phyloP scores from a whole-genome alignment of 495 filamentous ascomycete species.

The Saxophila tyrrhenica region DNA sequence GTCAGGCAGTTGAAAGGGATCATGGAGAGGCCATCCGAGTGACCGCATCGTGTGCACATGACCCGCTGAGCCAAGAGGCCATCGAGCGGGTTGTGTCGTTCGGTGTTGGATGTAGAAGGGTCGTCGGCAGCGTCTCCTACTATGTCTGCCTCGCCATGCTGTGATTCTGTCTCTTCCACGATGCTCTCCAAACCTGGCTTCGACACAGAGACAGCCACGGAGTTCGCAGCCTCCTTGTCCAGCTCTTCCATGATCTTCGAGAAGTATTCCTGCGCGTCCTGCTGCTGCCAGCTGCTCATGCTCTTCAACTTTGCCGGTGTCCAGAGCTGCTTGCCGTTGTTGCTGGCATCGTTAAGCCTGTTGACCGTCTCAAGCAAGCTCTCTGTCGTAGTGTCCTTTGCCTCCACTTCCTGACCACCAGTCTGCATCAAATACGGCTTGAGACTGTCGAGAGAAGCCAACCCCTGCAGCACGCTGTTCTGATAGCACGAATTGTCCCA shows the following conservation, averaged over 20 bases:
- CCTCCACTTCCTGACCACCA: conserved; percentile 22
- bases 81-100: conserved; percentile 59
- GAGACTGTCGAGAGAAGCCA: conserved; percentile 63
- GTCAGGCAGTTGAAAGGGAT: conserved; percentile 93
- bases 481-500: conserved; percentile 94
- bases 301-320: conserved; percentile 65
- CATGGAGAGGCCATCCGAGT: conserved; percentile 73
- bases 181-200: conserved; percentile 31
- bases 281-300: conserved; percentile 90
- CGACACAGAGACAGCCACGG: not conserved
- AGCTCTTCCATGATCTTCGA: conserved; percentile 80
- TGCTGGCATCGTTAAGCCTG: conserved; percentile 52
- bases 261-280: conserved; percentile 97
- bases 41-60: conserved; percentile 74
- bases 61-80: conserved; percentile 83
- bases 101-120: not conserved
- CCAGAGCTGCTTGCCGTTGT: conserved; percentile 64
- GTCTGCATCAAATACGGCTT: conserved; percentile 36
- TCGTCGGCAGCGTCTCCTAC: not conserved
- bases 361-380: conserved; percentile 54
- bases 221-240: conserved; percentile 41
- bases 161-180: not conserved
- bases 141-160: conserved; percentile 16
- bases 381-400: conserved; percentile 33
- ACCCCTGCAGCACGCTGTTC: conserved; percentile 81